Conservation (phyloP, 2,329 filamentous ascomycete species). For the Zelopaecilomyces penicillatus region DNA sequence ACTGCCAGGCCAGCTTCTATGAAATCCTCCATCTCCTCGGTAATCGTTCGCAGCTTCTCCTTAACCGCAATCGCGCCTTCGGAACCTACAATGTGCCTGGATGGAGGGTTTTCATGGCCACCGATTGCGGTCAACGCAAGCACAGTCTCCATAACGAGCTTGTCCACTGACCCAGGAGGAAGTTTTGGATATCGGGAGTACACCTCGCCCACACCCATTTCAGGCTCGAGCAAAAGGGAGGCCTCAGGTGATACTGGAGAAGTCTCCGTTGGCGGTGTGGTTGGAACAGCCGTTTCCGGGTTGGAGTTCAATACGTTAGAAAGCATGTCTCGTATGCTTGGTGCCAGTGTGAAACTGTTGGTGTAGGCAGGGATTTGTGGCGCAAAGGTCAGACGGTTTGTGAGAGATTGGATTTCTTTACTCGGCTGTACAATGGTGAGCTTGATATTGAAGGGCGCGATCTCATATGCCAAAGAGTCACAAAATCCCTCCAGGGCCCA, state of each 20-base stretch:
- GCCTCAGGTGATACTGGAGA: constrained; percentile 21
- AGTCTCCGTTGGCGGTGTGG: constrained; percentile 18
- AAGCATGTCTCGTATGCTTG: constrained; percentile 75
- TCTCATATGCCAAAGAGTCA: constrained; percentile 90
- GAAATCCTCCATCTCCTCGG: constrained; percentile 93
- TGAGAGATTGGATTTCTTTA: constrained; percentile 82
- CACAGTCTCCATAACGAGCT: constrained; percentile 78
- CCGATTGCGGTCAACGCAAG: constrained; percentile 87
- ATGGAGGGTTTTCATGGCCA: constrained; percentile 91
- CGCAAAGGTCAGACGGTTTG: constrained; percentile 77
- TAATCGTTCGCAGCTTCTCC: constrained; percentile 93
- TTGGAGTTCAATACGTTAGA: constrained; percentile 70
- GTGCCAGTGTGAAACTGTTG: constrained; percentile 47
- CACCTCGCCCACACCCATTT: constrained; percentile 33
- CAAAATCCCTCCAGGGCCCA: constrained; percentile 96
- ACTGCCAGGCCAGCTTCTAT: constrained; percentile 81
- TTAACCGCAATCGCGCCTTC: constrained; percentile 84
- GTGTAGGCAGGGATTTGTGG: constrained; percentile 57
- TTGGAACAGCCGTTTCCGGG: constrained; percentile 49
- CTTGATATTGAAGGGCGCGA: constrained; percentile 94
- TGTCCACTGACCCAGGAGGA: constrained; percentile 57
- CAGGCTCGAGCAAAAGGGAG: constrained; percentile 24
- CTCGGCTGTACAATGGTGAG: constrained; percentile 93
- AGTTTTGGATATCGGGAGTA: constrained; percentile 68
- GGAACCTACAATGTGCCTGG: constrained; percentile 84